Evolutionary conservation across 805 yeast species (phyloP), one percentile per base, ranked within the genome.

Genomic region (Myxozyma mucilagina): DNA sequence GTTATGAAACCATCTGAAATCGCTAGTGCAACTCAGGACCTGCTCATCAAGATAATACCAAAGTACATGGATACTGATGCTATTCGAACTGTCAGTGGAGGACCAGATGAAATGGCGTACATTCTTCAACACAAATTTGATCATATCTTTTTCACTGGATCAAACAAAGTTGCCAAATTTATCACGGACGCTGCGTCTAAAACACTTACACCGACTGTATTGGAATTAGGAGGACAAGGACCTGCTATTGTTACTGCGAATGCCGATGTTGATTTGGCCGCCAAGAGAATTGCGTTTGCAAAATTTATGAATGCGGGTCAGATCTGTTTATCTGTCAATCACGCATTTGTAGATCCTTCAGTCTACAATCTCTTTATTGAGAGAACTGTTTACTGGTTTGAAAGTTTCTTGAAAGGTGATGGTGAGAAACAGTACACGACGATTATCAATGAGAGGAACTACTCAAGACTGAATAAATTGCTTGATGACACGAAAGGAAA

Each of bases 211-310:
- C 94, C 94, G 1, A 80, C 80, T 16, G 75, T 86, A 6, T 76
- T 88, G 63, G 96, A 88, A 72, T 75, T 89, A 49, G 96, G 96
- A 53, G 96, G 96, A 4, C 88, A 89, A 70, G 84, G 89, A 1
- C 94, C 96, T 0, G 86, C 82, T 1, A 80, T 87, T 67, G 74
- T 88, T 4, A 80, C 87, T 49, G 79, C 76, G 49, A 78, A 76
- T 60, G 71, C 70, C 2, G 76, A 74, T 43, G 71, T 67, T n/a
- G 78, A 83, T 59, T 67, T 84, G 41, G 78, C 79, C 4, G 68
- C 85, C 13, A 79, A 79, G 60, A 79, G 93, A 74, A 75, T 86
- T 16, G 76, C 79, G 3, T 86, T 88, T 84, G 88, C 87, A 11
- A 80, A 84, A 56, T 87, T 84, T 69, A 73, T 82, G 20, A 88